Evolutionary conservation across 305 asterid genomes (phyloP), one percentile per base, ranked within the genome.

Genomic region (Striga hermonthica): DNA sequence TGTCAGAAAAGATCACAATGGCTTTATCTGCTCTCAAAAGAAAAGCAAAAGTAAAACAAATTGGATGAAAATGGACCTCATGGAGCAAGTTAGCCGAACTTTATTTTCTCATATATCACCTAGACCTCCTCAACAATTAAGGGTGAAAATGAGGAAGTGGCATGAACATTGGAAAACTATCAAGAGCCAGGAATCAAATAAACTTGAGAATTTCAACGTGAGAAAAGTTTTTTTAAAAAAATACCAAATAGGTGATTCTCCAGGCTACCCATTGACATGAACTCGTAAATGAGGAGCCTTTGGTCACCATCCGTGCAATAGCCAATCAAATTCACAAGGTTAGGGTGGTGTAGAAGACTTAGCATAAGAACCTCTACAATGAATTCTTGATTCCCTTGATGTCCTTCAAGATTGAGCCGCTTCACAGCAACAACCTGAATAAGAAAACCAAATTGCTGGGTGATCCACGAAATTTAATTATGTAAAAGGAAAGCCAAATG

Each of bases 281-380:
- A 91, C 81, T 91, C 98, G 10, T 91, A 88, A 64, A 91, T 94
- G 73, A 91, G 69, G 63, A 91, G 96, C 73, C 96, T 79, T 72
- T 91, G 98, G 59, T 91, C 95, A 8, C 96, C 98, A 69, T 85
- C 95, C 0, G 96, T 82, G 74, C 98, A 91, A 60, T 91, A 88
- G 12, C 98, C 98, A 5, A 81, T 85, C 82, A 91, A 76, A 62
- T 85, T 91, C 73, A 91, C 98, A 35, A 91, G 96, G 75, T 91
- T 88, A 31, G 83, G 81, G 67, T 91, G 95, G 68, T 88, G 96
- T 74, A 91, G 75, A 44, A 91, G 81, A 64, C 96, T 91, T 48
- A 91, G 73, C 96, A 91, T 91, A 3, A 91, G 95, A 55, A 91
- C 96, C 81, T 91, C 96, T 55, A 91, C 86, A 0, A 91, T 89